Conservation (phyloP, 2,329 filamentous ascomycete genomes). For the Penicillium sclerotigenum region DNA sequence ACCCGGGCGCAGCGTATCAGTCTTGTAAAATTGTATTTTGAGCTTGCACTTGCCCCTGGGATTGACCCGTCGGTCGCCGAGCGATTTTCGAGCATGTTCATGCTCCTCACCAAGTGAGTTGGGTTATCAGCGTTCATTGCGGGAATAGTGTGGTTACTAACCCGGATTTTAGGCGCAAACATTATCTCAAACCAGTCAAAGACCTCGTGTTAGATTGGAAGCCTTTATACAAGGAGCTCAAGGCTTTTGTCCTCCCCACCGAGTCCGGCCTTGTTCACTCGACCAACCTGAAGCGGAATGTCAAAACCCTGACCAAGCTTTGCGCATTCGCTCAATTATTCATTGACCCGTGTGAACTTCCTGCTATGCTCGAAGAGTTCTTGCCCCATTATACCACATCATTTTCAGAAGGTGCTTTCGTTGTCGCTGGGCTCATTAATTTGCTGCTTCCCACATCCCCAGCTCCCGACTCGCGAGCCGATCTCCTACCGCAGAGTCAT, state of each 20-base stretch:
- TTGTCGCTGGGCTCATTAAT: conserved; percentile 85
- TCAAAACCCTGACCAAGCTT: conserved; percentile 77
- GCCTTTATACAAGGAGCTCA: conserved; percentile 88
- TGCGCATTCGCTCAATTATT: conserved; percentile 88
- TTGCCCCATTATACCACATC: conserved; percentile 89
- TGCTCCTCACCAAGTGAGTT: conserved; percentile 85
- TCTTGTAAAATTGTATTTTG: conserved; percentile 89
- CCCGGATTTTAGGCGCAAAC: conserved; percentile 67
- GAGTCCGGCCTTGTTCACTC: conserved; percentile 67
- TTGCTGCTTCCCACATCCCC: conserved; percentile 81
- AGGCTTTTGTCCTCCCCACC: conserved; percentile 79
- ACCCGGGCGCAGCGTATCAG: conserved; percentile 77
- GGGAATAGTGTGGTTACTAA: conserved; percentile 18
- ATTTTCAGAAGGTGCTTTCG: conserved; percentile 85
- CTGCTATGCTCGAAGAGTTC: conserved; percentile 75
- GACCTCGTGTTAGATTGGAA: conserved; percentile 93
- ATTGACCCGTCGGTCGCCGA: conserved; percentile 79
- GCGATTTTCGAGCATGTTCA: conserved; percentile 94
- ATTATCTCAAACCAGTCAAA: conserved; percentile 86
- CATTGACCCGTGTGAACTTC: conserved; percentile 83
- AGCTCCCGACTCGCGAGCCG: conserved; percentile 61
- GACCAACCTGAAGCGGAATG: conserved; percentile 62
- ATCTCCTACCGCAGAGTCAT: conserved; percentile 84
- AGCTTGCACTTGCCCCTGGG: conserved; percentile 84
- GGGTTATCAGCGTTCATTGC: background rate